Conservation (phyloP, 2,329 filamentous ascomycete genomes). For the Xylariales sp. region DNA sequence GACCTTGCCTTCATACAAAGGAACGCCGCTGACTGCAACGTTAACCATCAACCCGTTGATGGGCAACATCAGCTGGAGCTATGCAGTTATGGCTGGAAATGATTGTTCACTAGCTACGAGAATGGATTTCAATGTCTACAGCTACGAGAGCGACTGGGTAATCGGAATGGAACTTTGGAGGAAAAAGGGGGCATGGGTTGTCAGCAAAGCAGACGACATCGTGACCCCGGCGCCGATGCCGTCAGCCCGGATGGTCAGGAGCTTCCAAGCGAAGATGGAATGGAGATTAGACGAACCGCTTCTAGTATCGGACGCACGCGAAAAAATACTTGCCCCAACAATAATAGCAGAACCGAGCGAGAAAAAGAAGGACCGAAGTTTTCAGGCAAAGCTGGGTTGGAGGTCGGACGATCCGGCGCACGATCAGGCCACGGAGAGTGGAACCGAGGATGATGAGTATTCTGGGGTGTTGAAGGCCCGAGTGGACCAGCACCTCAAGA, state of each 20-base stretch:
- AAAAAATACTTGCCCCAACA: slow-evolving; percentile 9
- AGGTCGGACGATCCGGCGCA: slow-evolving; percentile 38
- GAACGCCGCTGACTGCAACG: slow-evolving; percentile 90
- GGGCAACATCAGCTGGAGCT: slow-evolving; percentile 86
- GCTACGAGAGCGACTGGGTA: slow-evolving; percentile 91
- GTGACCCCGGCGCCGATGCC: slow-evolving; percentile 15
- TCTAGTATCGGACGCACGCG: slow-evolving; percentile 11
- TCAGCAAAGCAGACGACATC: slow-evolving; percentile 29
- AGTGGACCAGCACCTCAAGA: slow-evolving; percentile 80
- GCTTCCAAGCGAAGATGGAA: slow-evolving; percentile 45
- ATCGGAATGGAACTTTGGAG: slow-evolving; percentile 93
- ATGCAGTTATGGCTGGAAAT: slow-evolving; percentile 81
- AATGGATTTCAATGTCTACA: slow-evolving; percentile 97
- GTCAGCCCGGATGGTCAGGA: slow-evolving; percentile 29
- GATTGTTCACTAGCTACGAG: slow-evolving; percentile 82
- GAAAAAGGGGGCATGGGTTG: slow-evolving; percentile 43
- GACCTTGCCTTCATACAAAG: slow-evolving; percentile 73
- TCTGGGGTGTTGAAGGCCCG: slow-evolving; percentile 86
- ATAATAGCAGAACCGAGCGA: slow-evolving; percentile 9
- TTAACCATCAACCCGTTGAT: slow-evolving; percentile 91
- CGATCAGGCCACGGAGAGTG: slow-evolving; percentile 23
- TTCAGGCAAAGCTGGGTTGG: slow-evolving; percentile 51
- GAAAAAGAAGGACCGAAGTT: slow-evolving; percentile 37
- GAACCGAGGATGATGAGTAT: slow-evolving; percentile 54
- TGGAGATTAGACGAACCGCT: slow-evolving; percentile 40